Base-by-base conservation (phyloP, 768 basidiomycete species). In the Termitomyces sp. region DNA sequence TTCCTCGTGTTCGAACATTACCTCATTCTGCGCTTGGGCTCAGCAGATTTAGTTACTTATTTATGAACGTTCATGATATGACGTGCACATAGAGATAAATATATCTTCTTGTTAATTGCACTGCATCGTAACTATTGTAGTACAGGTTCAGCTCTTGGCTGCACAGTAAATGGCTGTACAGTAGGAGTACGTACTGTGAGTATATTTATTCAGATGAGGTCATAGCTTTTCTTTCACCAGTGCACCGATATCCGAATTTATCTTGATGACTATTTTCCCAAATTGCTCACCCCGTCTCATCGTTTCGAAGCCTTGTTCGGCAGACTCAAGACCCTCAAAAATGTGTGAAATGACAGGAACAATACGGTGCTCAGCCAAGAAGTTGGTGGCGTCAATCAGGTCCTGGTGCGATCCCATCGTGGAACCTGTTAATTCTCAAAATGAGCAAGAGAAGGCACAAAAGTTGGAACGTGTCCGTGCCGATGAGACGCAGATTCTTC, bases 361-460 rank as follows among this genome's bases (percentile, higher is more conserved):
- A 56, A 94, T 85, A 46, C 73, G 75, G 60, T 91, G 84, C 64
- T 84, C 68, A 3, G 74, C 70, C 23, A 93, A 68, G 70, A 94
- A 93, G 14, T 71, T 68, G 1, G 89, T 90, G 21, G 89, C 90
- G 33, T 84, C 82, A 52, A 78, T 67, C 56, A 94, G 76, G 70
- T 94, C 91, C 54, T 81, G 76, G 62, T 78, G 81, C 8, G 90
- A 91, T 17, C 90, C 91, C 90, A 94, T 91, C 28, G 86, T 91
- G 1, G 89, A 89, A 37, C 90, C 91, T 91, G 56, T 33, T 43
- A 23, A 7, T 31, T 17, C 31, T 11, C 17, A 51, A 21, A 50
- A 46, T 57, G 28, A 45, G 37, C 43, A 28, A 48, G 31, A 41
- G 44, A 19, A 57, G 47, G n/a, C 15, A 15, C 9, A 19, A 11